phyloP scores from a whole-genome alignment of 352 stramenopile genomes.

The Pythium scleroteichum region DNA sequence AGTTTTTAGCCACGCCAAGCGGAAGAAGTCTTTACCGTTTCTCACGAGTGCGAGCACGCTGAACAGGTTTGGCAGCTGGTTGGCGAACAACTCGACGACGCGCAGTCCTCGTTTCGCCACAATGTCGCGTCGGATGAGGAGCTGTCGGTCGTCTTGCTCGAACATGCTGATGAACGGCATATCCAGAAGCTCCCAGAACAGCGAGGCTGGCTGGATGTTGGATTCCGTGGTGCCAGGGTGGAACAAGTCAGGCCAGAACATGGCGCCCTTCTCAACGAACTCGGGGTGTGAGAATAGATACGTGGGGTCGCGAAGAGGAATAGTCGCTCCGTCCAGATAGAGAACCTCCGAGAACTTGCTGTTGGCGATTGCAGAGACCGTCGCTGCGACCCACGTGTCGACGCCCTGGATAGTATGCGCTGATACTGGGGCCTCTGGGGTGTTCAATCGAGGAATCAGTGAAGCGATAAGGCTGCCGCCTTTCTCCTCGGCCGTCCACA shows the following conservation, averaged over 20 bases:
- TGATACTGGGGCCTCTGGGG: not conserved
- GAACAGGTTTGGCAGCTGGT: constrained; percentile 22
- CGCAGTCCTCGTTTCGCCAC: constrained; percentile 7
- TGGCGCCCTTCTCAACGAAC: constrained; percentile 1
- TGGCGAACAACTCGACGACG: constrained; percentile 24
- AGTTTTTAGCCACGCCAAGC: constrained; percentile 32
- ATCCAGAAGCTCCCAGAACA: constrained; percentile 26
- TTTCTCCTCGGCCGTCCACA: constrained; percentile 16
- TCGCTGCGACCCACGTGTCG: not conserved
- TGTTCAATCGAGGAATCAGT: not conserved
- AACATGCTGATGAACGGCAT: constrained; percentile 24
- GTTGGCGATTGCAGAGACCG: not conserved
- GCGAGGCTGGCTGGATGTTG: constrained; percentile 23
- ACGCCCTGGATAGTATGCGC: not conserved
- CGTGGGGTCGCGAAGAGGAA: constrained; percentile 1
- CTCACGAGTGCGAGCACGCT: constrained; percentile 15
- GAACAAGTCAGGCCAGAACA: constrained; percentile 31
- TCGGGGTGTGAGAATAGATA: not conserved
- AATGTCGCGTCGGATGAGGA: constrained; percentile 25
- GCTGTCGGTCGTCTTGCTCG: constrained; percentile 10
- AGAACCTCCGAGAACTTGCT: constrained; percentile 1
- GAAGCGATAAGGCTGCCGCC: too few species aligned
- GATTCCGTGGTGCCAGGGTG: constrained; percentile 22
- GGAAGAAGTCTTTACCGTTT: constrained; percentile 31
- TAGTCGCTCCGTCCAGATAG: constrained; percentile 1